Evolutionary conservation across 164 flowering plant species (phyloP), one percentile per base, ranked within the genome.

Genomic region (Stephania cephalantha): DNA sequence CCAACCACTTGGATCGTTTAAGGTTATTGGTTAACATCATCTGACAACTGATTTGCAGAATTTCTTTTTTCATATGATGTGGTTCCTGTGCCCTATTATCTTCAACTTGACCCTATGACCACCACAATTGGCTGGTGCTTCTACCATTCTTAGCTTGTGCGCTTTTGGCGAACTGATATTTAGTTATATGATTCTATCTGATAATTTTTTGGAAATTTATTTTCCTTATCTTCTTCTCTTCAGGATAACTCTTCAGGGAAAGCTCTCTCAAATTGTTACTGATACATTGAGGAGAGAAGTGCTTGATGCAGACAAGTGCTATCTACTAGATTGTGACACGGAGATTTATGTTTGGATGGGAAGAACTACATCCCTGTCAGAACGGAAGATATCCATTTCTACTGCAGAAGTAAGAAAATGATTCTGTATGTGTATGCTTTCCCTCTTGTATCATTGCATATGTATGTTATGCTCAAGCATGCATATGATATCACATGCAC

Each of bases 311-410:
- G 80, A 88, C 78, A 90, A 83, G 74, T 90, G 95, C 82, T 90
- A 90, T 77, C 84, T 90, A 85, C 74, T 90, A 80, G 95, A 90
- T 73, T 85, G 86, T 82, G 87, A 71, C 48, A 22, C 73, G 72
- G 87, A 89, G 78, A 79, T 88, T 73, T 88, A 85, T 82, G 86
- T 90, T 68, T 90, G 95, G 95, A 84, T 89, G 88, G 95, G 95
- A 73, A 87, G 85, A 77, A 81, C 72, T 69, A 87, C 91, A 71
- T 85, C 86, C 6, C 29, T 89, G 46, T 78, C 84, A 9, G 92
- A 90, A 79, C 70, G 91, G 69, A 90, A 87, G 81, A 82, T 78
- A 45, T 83, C 91, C 25, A 85, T 85, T 46, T 78, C 86, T 73
- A 78, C 86, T 58, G 69, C 77, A 73, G 95, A 89, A 79, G 95